Percentiles rank a stretch among this genome's conserved stretches.
Evolutionary conservation across 495 filamentous ascomycete genomes (phyloP).

Genomic region (Neurospora sublineolata): DNA sequence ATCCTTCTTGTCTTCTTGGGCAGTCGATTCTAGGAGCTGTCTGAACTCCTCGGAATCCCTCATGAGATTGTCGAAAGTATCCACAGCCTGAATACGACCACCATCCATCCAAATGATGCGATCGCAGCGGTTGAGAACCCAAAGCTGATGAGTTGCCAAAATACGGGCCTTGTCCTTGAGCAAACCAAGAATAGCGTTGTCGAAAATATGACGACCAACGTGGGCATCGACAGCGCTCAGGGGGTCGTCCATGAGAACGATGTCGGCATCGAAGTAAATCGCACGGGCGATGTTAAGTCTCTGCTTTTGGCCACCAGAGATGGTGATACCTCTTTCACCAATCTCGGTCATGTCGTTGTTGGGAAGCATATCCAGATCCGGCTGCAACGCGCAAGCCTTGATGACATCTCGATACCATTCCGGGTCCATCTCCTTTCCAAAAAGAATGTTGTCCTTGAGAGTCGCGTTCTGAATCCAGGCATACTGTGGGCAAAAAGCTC

Average conservation of each 20-base stretch:
- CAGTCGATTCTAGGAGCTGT: conserved; percentile 71
- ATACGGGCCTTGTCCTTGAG: conserved; percentile 82
- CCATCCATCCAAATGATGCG: conserved; percentile 85
- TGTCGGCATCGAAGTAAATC: conserved; percentile 73
- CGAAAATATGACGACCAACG: conserved; percentile 89
- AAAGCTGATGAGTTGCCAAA: conserved; percentile 87
- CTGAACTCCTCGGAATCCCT: conserved; percentile 59
- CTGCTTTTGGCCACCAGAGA: conserved; percentile 78
- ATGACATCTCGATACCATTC: conserved; percentile 53
- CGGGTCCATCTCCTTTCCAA: conserved; percentile 65
- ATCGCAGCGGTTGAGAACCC: conserved; percentile 82
- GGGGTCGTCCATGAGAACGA: conserved; percentile 77
- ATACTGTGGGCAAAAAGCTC: conserved; percentile 90
- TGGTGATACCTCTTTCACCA: conserved; percentile 68
- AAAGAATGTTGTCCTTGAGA: conserved; percentile 79
- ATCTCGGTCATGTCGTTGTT: conserved; percentile 63
- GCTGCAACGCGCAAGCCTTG: conserved; percentile 52
- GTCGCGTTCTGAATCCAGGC: conserved; percentile 94
- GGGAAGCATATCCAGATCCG: conserved; percentile 66
- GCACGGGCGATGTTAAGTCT: conserved; percentile 74
- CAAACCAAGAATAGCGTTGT: conserved; percentile 83
- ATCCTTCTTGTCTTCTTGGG: conserved; percentile 55
- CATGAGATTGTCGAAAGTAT: conserved; percentile 83
- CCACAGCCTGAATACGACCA: conserved; percentile 69
- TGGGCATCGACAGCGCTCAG: conserved; percentile 77